phyloP scores from a whole-genome alignment of 495 filamentous ascomycete species.

The Paragyromitra xinjiangensis region DNA sequence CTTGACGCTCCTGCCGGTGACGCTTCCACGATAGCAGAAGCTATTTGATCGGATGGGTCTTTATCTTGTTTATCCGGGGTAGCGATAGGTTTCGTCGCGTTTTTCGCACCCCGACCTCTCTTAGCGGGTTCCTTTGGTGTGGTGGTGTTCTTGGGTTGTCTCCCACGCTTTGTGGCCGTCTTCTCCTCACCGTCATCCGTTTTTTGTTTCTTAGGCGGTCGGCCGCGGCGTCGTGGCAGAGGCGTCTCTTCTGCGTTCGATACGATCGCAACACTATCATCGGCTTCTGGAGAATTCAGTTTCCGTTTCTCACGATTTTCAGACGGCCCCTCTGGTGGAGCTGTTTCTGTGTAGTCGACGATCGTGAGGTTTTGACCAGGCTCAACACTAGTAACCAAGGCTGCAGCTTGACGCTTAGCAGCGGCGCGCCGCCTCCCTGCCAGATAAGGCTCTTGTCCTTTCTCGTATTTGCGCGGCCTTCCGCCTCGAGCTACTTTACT shows the following conservation, averaged over 20 bases:
- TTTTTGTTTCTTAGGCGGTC: slow-evolving; percentile 44
- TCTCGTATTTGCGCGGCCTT: slow-evolving; percentile 58
- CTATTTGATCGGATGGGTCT: not conserved
- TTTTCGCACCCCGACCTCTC: not conserved
- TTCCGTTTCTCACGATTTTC: slow-evolving; percentile 24
- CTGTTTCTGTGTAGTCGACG: slow-evolving; percentile 6
- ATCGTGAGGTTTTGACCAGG: not conserved
- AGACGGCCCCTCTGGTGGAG: not conserved
- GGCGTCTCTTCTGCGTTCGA: slow-evolving; percentile 7
- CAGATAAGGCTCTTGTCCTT: slow-evolving; percentile 57
- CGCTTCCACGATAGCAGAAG: not conserved
- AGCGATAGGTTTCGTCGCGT: not conserved
- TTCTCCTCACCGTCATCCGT: slow-evolving; percentile 13
- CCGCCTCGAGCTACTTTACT: slow-evolving; percentile 51
- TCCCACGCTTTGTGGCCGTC: slow-evolving; percentile 50
- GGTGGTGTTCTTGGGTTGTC: slow-evolving; percentile 40
- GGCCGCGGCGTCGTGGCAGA: slow-evolving; percentile 34
- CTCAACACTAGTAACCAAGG: slow-evolving; percentile 3
- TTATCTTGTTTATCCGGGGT: not conserved
- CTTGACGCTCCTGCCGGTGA: not conserved
- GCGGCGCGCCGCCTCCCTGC: slow-evolving; percentile 49
- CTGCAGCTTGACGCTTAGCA: slow-evolving; percentile 34
- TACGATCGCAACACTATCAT: not conserved
- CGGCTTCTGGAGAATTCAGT: slow-evolving; percentile 12
- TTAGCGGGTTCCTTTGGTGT: not conserved